Percentiles rank a stretch among this genome's conserved stretches.
phyloP scores from a whole-genome alignment of 2,329 filamentous ascomycete genomes.

The Penicillium sp. region DNA sequence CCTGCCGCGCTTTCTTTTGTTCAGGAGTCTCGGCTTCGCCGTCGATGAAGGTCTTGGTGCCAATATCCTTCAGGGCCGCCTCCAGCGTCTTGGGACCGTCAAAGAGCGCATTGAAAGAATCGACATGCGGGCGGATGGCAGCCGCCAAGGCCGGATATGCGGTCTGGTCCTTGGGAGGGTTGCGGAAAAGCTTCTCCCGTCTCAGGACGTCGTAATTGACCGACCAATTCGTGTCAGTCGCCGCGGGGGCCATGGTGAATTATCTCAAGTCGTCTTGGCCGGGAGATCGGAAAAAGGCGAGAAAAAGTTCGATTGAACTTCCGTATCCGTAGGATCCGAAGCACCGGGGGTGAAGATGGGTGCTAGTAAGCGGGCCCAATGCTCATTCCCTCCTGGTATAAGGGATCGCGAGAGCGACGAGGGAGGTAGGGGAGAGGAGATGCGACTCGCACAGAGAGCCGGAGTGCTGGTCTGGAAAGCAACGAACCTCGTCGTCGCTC shows the following conservation, averaged over 20 bases:
- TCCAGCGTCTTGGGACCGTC: conserved; percentile 62
- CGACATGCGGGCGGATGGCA: conserved; percentile 83
- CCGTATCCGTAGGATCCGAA: too few species aligned
- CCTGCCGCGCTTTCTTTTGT: conserved; percentile 36
- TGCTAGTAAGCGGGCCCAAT: too few species aligned
- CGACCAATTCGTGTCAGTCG: conserved; percentile 66
- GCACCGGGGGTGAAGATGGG: too few species aligned
- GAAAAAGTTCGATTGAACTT: too few species aligned
- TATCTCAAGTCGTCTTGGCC: too few species aligned
- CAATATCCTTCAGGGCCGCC: conserved; percentile 77
- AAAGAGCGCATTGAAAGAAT: conserved; percentile 91
- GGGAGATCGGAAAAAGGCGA: too few species aligned
- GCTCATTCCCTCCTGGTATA: too few species aligned
- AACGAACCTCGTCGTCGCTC: too few species aligned
- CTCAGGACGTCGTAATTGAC: conserved; percentile 76
- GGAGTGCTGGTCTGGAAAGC: too few species aligned
- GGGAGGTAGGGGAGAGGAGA: too few species aligned
- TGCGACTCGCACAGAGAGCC: too few species aligned
- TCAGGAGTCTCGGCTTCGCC: conserved; percentile 49
- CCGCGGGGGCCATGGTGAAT: conserved; percentile 46
- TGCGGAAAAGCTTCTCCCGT: conserved; percentile 77
- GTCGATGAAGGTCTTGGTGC: conserved; percentile 77
- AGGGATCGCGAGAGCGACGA: too few species aligned
- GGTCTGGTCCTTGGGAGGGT: conserved; percentile 76
- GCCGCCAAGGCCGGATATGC: conserved; percentile 79